Base-by-base conservation (phyloP, 441 rosid species). In the Kokia cookei region DNA sequence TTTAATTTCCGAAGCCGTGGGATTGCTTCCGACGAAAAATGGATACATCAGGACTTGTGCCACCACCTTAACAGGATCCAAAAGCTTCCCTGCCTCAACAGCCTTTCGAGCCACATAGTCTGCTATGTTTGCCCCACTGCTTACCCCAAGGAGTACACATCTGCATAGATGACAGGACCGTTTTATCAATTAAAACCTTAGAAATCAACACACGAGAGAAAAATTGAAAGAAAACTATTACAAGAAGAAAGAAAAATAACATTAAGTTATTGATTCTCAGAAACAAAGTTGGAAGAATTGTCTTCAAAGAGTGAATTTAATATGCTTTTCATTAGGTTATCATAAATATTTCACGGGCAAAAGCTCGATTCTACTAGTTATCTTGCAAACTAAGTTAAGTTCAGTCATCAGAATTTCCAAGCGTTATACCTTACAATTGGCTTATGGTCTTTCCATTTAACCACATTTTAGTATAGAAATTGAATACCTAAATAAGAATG, bases 11-110 rank as follows among this genome's bases (percentile, higher is more conserved):
- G 91, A 90, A 35, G 79, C 82, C 6, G 87, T 88, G 9, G 91
- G 90, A 69, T 81, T 74, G 73, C 82, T 88, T 14, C 94, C 94
- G 13, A 79, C 84, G 84, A 90, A 90, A 51, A 88, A 90, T 1
- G 94, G 94, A 79, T 87, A 87, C 90, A 90, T 81, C 71, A 90
- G 80, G 75, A 90, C 87, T 80, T 88, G 94, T 19, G 92, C 92
- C 3, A 90, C 92, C 63, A 86, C 92, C 82, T 86, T 90, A 24
- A 90, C 84, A 17, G 92, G 92, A 32, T 87, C 90, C 80, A 90
- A 70, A 72, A 86, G 86, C 70, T 84, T 88, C 73, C 92, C 92
- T 37, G 86, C 87, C 78, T 85, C 92, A 29, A 86, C 86, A 51
- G 89, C 88, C 73, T 83, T 90, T 45, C 85, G 81, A 47, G 94